Conservation (phyloP, 208 protist genomes). For the Leishmania gerbilli region DNA sequence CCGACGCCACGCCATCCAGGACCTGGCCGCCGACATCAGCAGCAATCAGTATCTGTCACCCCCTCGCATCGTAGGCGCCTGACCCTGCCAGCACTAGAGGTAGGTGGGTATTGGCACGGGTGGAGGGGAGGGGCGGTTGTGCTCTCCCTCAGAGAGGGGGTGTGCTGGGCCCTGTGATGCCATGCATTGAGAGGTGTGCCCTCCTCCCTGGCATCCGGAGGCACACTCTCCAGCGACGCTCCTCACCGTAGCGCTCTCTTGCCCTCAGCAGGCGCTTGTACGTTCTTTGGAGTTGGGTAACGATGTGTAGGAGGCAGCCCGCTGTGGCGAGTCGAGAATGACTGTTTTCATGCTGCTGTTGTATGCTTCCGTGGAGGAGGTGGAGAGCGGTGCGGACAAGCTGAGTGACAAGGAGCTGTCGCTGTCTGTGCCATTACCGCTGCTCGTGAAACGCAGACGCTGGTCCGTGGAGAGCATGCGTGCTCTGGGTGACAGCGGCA, state of each 20-base stretch:
- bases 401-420: not conserved
- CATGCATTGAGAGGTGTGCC: not conserved
- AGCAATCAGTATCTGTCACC: not conserved
- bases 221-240: not conserved
- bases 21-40: not conserved
- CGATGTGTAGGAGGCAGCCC: constrained; percentile 7
- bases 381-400: not conserved
- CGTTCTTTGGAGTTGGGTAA: constrained; percentile 13
- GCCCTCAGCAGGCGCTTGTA: constrained; percentile 7
- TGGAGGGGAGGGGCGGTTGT: no score
- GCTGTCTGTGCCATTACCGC: not conserved
- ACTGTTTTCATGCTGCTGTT: not conserved
- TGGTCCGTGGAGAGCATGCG: not conserved
- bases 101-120: not conserved
- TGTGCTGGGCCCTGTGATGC: not conserved
- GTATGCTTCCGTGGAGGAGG: not conserved
- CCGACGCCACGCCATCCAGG: not conserved
- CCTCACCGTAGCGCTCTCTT: not conserved
- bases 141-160: not conserved
- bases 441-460: not conserved
- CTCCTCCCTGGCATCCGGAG: not conserved
- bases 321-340: not conserved
- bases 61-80: not conserved
- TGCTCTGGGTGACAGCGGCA: not conserved
- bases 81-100: no score